Evolutionary conservation across 108 stramenopile genomes (phyloP).

Genomic region (Mediolabrus comicus): DNA sequence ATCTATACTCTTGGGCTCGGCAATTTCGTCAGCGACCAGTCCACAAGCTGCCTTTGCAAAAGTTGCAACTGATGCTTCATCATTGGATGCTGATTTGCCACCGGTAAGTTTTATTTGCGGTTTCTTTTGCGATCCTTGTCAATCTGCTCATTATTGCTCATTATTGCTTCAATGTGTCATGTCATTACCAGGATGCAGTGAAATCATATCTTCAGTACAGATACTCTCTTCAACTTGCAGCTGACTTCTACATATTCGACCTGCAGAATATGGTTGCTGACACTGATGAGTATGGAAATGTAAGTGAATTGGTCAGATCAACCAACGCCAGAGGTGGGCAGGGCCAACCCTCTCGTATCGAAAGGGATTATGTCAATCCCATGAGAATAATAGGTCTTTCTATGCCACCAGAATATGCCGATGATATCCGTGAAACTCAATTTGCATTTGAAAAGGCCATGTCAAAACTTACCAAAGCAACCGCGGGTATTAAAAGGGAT

Average conservation of each 20-base stretch:
- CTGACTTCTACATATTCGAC: slow-evolving; percentile 81
- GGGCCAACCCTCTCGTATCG: slow-evolving; percentile 72
- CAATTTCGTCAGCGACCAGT: not conserved
- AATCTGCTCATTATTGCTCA: too few relatives aligned
- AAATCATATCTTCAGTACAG: slow-evolving; percentile 79
- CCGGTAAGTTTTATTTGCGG: too few relatives aligned
- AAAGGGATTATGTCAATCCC: slow-evolving; percentile 80
- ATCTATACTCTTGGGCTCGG: not conserved
- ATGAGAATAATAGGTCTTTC: slow-evolving; percentile 75
- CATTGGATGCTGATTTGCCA: not conserved
- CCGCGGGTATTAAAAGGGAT: slow-evolving; percentile 63
- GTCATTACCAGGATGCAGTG: slow-evolving; percentile 68
- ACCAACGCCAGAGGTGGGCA: slow-evolving; percentile 59
- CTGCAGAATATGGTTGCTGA: slow-evolving; percentile 64
- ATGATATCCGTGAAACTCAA: slow-evolving; percentile 78
- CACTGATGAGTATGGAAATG: slow-evolving; percentile 66
- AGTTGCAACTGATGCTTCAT: not conserved
- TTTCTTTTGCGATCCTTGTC: too few relatives aligned
- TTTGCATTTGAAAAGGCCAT: slow-evolving; percentile 76
- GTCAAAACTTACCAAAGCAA: slow-evolving; percentile 65
- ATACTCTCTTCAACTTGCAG: slow-evolving; percentile 64
- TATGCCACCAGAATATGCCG: slow-evolving; percentile 80
- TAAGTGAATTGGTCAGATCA: slow-evolving; percentile 59
- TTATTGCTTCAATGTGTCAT: too few relatives aligned
- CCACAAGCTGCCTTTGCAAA: not conserved